Base-by-base conservation (phyloP, 768 basidiomycete genomes). In the Sarcodon sp. region DNA sequence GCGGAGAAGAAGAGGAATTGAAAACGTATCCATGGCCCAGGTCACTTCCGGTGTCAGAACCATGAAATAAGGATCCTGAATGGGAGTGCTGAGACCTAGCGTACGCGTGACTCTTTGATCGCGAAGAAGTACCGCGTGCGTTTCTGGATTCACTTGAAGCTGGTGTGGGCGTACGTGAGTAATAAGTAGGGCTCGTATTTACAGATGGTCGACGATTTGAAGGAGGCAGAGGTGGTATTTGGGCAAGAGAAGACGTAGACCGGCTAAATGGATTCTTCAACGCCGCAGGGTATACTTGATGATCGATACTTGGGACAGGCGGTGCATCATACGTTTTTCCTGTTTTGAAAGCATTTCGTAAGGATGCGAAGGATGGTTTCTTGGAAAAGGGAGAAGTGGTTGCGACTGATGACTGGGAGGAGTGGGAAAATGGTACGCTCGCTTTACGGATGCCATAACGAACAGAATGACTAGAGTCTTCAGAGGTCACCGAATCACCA, bases 321-420 rank as follows among this genome's bases (percentile, higher is more conserved):
- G 80, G 67, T 7, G 61, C 61, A 27, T 51, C 51, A n/a, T 81
- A 77, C 47, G 64, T 69, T 57, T 74, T 86, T 48, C 72, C 71
- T 41, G 74, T 76, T 63, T 86, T 90, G 72, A 91, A 89, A 3
- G 87, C 87, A 59, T 88, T 88, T 36, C 86, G 79, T 50, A 91
- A 78, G 12, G 86, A 89, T 2, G 87, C 87, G 51, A 91, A 89
- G 0, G 87, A 90, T 3, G 83, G 63, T 56, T 91, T 91, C 67
- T 87, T 87, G 38, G 77, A 68, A 58, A 87, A 84, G 1, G 77
- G 69, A n/a, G 77, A 64, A 39, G 56, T 53, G 0, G 73, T 73
- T 31, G 76, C 73, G 37, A 87, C 71, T 5, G 85, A 88, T 3
- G 83, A 77, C 53, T 83, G 80, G 5, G 87, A 68, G 13, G 80